Base-by-base conservation (phyloP, 345 rosid genomes). In the Acer negundo region DNA sequence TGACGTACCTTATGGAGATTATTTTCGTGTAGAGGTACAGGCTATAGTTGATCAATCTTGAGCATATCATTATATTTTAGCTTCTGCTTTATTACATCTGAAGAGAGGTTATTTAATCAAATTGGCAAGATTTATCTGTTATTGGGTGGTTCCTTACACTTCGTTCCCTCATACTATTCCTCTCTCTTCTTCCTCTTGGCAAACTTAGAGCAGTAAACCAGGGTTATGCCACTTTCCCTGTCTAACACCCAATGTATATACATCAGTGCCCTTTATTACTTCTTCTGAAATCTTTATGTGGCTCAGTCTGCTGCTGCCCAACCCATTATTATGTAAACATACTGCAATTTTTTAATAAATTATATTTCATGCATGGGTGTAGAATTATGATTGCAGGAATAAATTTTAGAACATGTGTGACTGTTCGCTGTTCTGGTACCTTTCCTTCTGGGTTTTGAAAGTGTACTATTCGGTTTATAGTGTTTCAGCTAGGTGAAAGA, bases 1-100 rank as follows among this genome's bases (percentile, higher is more conserved):
- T 62, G 97, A 96, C 35, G 97, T 94, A 40, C 97, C 94, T 59
- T 92, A 86, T 80, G 99, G 90, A 80, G 99, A 96, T 89, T 87
- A 90, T 82, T 96, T 96, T 80, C 83, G 80, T 0, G 97, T 96
- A 56, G 90, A 96, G 99, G 99, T 96, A 94, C 35, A 73, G n/a
- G 58, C 69, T 80, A 68, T 61, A 64, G 40, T 68, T 62, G 38
- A 61, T 55, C 44, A 24, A 58, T 49, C 69, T 11, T 62, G 51
- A 16, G 6, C 69, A 35, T 31, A 2, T 17, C n/a, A 35, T 65
- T 28, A 31, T 31, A 16, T 53, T 53, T 53, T 53, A 53, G 58
- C 20, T 53, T 53, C 55, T 53, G 58, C 58, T 53, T 53, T 53
- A 15, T 17, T 53, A 17, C 58, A 16, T 4, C 58, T 53, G n/a